Evolutionary conservation across 208 protist species (phyloP), one percentile per base, ranked within the genome.

Genomic region (Wallacemonas rigidus): DNA sequence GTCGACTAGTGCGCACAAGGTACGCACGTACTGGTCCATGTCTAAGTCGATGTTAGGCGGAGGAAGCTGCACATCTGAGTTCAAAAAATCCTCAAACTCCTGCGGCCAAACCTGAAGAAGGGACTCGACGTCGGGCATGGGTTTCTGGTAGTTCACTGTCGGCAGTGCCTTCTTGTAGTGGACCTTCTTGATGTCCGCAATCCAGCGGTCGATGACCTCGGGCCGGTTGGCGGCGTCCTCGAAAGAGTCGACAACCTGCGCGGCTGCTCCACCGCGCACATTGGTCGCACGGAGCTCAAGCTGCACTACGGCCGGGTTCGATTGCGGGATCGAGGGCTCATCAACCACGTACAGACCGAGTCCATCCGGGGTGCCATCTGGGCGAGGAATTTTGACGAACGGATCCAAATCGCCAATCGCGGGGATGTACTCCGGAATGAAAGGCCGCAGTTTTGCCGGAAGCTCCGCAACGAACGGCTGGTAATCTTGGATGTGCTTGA

Each of bases 391-490:
- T 85, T 99, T 99, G 62, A 98, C 77, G 71, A 99, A 99, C 0
- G 97, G 89, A 76, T 99, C 98, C 54, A 99, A 90, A 57, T 99
- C 97, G 15, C 98, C 98, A 39, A 99, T 88, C 1, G 98, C 87
- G 4, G 98, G 98, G 64, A 99, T 97, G 86, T 98, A 99, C 61
- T 99, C 98, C 3, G 98, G 97, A 69, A 99, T 98, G 83, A 99
- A 99, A 7, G 98, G 97, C 35, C 93, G 90, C 67, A 99, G 84
- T 80, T 96, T 95, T 9, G 98, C 96, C 12, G 98, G 96, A 38
- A 99, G 80, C 74, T 99, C 97, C 17, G 98, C 88, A 2, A 90
- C 82, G 53, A 97, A 88, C 12, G 97, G 94, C 73, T 98, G 91
- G 87, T 98, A 99, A 43, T 91, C 80, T 15, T 79, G 78, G 76